Conservation (phyloP, 176 grass and related monocot species). For the Sorghum bicolor region DNA sequence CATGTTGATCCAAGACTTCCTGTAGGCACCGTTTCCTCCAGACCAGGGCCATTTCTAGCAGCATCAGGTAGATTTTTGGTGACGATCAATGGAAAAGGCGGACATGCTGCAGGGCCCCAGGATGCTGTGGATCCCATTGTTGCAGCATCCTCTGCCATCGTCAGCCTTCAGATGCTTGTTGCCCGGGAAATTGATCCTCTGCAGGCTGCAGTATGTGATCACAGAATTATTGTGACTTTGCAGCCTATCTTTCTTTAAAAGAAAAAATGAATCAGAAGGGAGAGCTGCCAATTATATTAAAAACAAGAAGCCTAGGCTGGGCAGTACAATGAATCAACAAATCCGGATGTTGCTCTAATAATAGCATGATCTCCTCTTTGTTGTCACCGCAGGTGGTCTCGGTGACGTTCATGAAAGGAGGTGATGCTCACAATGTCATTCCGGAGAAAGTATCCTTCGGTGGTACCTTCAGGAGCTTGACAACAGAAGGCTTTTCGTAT, state of each 20-base stretch:
- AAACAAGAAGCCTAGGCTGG: no score
- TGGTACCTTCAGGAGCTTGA: conserved; percentile 63
- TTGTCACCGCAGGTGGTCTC: conserved; percentile 53
- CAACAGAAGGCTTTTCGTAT: conserved; percentile 51
- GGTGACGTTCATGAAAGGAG: conserved; percentile 51
- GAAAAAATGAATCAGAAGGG: no score
- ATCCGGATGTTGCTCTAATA: not conserved
- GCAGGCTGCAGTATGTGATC: conserved; percentile 44
- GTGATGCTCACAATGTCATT: conserved; percentile 69
- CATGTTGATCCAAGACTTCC: conserved; percentile 29
- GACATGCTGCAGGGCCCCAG: conserved; percentile 60
- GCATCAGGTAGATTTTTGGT: conserved; percentile 34
- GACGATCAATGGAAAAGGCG: conserved; percentile 38
- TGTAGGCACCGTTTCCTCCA: conserved; percentile 29
- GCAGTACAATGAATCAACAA: no score
- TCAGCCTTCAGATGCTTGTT: conserved; percentile 58
- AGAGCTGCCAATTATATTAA: no score
- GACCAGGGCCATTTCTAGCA: conserved; percentile 41
- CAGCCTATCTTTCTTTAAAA: no score
- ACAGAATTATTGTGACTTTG: not conserved
- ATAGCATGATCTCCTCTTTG: not conserved
- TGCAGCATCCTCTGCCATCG: conserved; percentile 42
- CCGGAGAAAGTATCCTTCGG: conserved; percentile 56
- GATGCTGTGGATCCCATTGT: conserved; percentile 48
- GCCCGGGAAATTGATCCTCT: conserved; percentile 61